A percentile compares a stretch with the other conserved stretches of the same genome.
phyloP scores from a whole-genome alignment of 306 rosid genomes.

The Astragalus glycyphyllos region DNA sequence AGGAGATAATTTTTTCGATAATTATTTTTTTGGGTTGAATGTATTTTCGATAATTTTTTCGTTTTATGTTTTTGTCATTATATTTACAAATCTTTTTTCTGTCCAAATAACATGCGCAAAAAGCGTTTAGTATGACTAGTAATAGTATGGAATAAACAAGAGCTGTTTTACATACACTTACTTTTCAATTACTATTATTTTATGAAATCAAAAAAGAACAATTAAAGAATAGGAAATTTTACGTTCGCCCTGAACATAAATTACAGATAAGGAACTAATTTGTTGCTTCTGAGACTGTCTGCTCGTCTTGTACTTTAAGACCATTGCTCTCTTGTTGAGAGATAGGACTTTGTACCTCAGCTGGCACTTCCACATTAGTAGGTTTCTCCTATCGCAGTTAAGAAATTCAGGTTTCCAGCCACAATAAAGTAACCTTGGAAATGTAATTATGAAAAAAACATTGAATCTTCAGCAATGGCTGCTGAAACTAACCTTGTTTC shows the following conservation, averaged over 20 bases:
- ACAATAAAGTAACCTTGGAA: slow-evolving; percentile 1
- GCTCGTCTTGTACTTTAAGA: slow-evolving; percentile 55
- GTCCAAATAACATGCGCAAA: background rate
- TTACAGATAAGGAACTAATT: slow-evolving; percentile 43
- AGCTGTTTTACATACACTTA: slow-evolving; percentile 40
- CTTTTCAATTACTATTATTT: slow-evolving; percentile 47
- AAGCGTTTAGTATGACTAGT: background rate
- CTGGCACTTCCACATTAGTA: slow-evolving; percentile 53
- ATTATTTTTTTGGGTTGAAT: too few relatives aligned
- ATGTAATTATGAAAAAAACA: background rate
- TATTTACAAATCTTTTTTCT: too few relatives aligned
- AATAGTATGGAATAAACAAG: slow-evolving; percentile 14
- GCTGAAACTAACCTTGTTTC: slow-evolving; percentile 76
- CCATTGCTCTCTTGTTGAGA: slow-evolving; percentile 61
- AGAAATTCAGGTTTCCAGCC: slow-evolving; percentile 34
- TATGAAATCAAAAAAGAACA: slow-evolving; percentile 64
- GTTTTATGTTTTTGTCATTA: too few relatives aligned
- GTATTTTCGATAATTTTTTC: too few relatives aligned
- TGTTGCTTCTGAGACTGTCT: slow-evolving; percentile 46
- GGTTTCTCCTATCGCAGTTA: slow-evolving; percentile 70
- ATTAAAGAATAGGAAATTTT: slow-evolving; percentile 63
- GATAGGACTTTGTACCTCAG: slow-evolving; percentile 55
- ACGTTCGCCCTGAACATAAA: slow-evolving; percentile 50
- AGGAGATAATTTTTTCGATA: too few relatives aligned
- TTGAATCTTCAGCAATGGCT: slow-evolving; percentile 11